Evolutionary conservation across 306 rosid genomes (phyloP), one percentile per base, ranked within the genome.

Genomic region (Sesbania bispinosa): DNA sequence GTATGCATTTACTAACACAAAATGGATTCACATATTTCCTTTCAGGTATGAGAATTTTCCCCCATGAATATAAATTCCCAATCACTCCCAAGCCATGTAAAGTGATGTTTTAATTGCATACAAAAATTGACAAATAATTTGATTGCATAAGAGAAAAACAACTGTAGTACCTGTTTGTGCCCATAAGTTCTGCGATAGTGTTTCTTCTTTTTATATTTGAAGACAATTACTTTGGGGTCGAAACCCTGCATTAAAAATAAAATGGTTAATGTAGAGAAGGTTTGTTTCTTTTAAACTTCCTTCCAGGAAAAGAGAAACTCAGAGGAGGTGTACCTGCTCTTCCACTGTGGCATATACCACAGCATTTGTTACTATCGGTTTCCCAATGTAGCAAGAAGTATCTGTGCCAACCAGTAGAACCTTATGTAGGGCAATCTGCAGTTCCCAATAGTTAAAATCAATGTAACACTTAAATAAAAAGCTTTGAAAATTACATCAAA

Each of bases 291-390:
- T 18, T 32, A 35, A 16, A 10, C 52, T 38, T 16, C 61, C 54
- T 1, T 50, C 5, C 6, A n/a, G 20, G 30, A 45, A 62, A 14
- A 61, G 7, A 11, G 59, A 48, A 63, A 30, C 32, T 30, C n/a
- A 20, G 36, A 73, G 42, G 59, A 69, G 73, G 71, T 55, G 71
- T 85, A 88, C 99, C 81, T 91, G 97, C 53, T 95, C 99, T 82
- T 95, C 99, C n/a, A 95, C 97, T 1, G 92, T 84, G 6, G 99
- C 99, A 74, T 95, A 89, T 20, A 95, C 92, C 19, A 92, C 96
- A 29, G 99, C 97, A 81, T 95, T 88, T 71, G 99, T 91, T 80
- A 95, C 99, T 27, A 95, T 75, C 41, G 99, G 99, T 58, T 82
- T 85, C 67, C 99, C 99, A 66, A 95, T 89, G 82, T 89, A 91